Evolutionary conservation across 257 asterid genomes (phyloP), one percentile per base, ranked within the genome.

Genomic region (Eucommia ulmoides): DNA sequence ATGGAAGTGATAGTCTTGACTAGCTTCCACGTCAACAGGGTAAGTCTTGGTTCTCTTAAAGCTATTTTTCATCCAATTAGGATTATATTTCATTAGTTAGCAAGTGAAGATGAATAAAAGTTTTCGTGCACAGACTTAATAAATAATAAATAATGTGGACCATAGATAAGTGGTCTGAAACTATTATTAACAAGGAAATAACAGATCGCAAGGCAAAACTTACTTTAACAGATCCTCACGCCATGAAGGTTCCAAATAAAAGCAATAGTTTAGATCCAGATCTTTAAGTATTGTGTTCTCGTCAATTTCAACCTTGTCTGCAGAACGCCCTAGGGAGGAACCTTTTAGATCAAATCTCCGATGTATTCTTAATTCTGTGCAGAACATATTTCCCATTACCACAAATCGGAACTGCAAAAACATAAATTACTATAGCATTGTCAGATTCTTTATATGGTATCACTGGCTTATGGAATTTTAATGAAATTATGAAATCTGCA

Each of bases 361-460:
- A 55, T 86, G 96, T 79, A 89, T 86, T 64, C 98, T 68, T 47
- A 89, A 65, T 70, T 78, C 96, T 48, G 98, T 86, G 88, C 93
- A 85, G 77, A 86, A 89, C 96, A 89, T 73, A 65, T 89, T 89
- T 59, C 98, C 96, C 98, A 89, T 89, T 17, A 86, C 98, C 17
- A 85, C 94, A 46, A 89, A 89, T 18, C 92, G 88, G 61, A 89
- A 85, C 98, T 89, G 92, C 77, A 71, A 41, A 60, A 58, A 29
- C 7, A 29, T 29, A 29, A 29, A 29, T n/a, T n/a, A n/a, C n/a
- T n/a, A n/a, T n/a, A n/a, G n/a, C n/a, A n/a, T 35, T 2, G n/a
- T 35, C 44, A 11, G 44, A 15, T 35, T 18, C n/a, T 35, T 35
- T 3, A 35, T 35, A 9, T 10, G n/a, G 16, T 15, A 35, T 35